Base-by-base conservation (phyloP, 139 green algal genomes). In the Coccomyxa sp. region DNA sequence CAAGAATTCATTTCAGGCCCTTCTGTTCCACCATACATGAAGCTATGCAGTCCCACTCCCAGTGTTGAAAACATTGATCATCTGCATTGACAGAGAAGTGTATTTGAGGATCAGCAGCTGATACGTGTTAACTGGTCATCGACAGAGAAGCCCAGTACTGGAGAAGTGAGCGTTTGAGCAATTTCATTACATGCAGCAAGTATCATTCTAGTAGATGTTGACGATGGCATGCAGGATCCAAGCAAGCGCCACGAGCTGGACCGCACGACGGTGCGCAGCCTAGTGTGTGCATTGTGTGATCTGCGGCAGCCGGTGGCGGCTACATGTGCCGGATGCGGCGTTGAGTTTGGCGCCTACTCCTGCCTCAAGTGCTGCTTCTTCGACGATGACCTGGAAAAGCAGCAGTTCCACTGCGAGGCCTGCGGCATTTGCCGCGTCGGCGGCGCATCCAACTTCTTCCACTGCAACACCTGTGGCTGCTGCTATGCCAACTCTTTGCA, bases 391-490 rank as follows among this genome's bases (percentile, higher is more conserved):
- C 58, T 89, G 0, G 76, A 68, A 66, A 98, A 98, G 88, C 67
- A 94, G 86, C 92, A 97, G 80, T 98, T 95, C 84, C 96, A 98
- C 90, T 98, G 95, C 81, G 85, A 93, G 77, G 83, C 93, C 57
- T 96, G 94, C 80, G 93, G 91, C 84, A 97, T 98, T 79, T 98
- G 94, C 91, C 89, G 96, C 17, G 94, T 98, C 25, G 96, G 96
- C 28, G 96, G 96, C 9, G 83, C 89, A 0, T 86, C 95, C 0
- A 96, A 97, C 85, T 98, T 95, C 86, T 98, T 98, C 87, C 96
- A 98, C 91, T 98, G 96, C 89, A 30, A 86, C 30, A 95, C 88
- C 0, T 98, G 94, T 88, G 95, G 94, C 85, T 97, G 91, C 87
- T 99, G 96, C 91, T 98, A 98, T 87, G 86, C 86, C 66, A 89